These are phyloP conservation scores for Torulaspora globosa DNA, from an alignment of 1,139 yeast genomes.

Conservation along the genomic window DNA sequence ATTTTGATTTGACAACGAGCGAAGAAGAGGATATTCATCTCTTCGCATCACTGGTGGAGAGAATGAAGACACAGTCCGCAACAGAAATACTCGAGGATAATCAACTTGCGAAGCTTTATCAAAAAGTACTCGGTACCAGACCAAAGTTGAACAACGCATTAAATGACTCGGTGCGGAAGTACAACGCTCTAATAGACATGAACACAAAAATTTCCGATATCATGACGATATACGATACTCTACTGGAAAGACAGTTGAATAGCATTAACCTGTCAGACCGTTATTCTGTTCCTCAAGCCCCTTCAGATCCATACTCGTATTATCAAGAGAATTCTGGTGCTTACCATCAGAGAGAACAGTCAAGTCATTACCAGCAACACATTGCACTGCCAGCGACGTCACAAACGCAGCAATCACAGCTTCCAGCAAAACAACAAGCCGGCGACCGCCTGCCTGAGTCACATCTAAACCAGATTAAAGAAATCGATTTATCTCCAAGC, in stretches of 20 bases:
- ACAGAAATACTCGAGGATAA: slow-evolving; percentile 59
- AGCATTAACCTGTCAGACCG: slow-evolving; percentile 32
- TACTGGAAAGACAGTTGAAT: slow-evolving; percentile 59
- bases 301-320: slow-evolving; percentile 29
- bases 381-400: not conserved
- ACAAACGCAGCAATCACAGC: slow-evolving; percentile 3
- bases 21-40: slow-evolving; percentile 76
- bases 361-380: not conserved
- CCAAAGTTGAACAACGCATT: slow-evolving; percentile 72
- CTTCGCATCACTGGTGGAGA: slow-evolving; percentile 63
- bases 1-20: slow-evolving; percentile 65
- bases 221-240: slow-evolving; percentile 69
- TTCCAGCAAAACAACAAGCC: slow-evolving; percentile 8
- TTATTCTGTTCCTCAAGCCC: slow-evolving; percentile 27
- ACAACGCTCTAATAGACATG: slow-evolving; percentile 70
- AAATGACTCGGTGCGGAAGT: slow-evolving; percentile 58
- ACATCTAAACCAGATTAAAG: slow-evolving; percentile 10
- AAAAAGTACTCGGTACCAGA: slow-evolving; percentile 58
- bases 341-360: slow-evolving; percentile 1
- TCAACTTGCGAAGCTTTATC: slow-evolving; percentile 59
- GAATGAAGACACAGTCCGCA: slow-evolving; percentile 47
- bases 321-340: slow-evolving; percentile 17
- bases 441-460: not conserved
- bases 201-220: slow-evolving; percentile 80
- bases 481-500: slow-evolving; percentile 8